phyloP scores from a whole-genome alignment of 1,284 basidiomycete species.

The Ceratobasidium sp. region DNA sequence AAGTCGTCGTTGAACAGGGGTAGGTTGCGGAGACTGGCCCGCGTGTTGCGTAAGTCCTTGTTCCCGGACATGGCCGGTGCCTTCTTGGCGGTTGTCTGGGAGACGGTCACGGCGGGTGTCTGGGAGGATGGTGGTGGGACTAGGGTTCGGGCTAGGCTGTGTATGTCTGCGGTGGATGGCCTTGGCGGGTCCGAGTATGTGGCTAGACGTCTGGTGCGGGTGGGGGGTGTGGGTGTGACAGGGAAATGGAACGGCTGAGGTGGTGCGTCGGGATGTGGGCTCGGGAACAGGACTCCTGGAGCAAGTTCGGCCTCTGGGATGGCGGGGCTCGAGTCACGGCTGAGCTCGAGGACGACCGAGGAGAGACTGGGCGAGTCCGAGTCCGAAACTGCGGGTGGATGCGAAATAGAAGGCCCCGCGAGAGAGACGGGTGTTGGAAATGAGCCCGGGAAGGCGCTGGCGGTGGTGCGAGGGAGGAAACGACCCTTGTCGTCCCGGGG shows the following conservation, averaged over 20 bases:
- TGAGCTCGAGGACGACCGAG: too few relatives aligned
- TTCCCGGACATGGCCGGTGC: too few relatives aligned
- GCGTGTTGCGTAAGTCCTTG: not conserved
- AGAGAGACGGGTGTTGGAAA: not conserved
- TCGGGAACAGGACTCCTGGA: not conserved
- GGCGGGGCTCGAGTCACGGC: too few relatives aligned
- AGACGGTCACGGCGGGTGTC: too few relatives aligned
- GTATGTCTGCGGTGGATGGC: too few relatives aligned
- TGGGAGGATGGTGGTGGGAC: not conserved
- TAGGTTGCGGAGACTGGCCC: not conserved
- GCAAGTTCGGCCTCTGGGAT: too few relatives aligned
- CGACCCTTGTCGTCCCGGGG: conserved; percentile 5
- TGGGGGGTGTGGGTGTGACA: too few relatives aligned
- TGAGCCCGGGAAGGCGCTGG: not conserved
- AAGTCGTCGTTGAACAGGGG: not conserved
- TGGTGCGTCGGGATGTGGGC: not conserved
- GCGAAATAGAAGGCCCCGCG: not conserved
- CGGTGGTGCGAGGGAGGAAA: not conserved
- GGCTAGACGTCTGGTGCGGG: too few relatives aligned
- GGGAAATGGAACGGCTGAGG: not conserved
- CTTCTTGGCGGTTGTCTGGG: too few relatives aligned
- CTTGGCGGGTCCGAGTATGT: too few relatives aligned
- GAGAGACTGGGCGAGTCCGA: too few relatives aligned
- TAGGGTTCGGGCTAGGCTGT: not conserved
- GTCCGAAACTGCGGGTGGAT: too few relatives aligned